Evolutionary conservation across 208 protist genomes (phyloP).

Genomic region (Acanthamoeba rhysodes): DNA sequence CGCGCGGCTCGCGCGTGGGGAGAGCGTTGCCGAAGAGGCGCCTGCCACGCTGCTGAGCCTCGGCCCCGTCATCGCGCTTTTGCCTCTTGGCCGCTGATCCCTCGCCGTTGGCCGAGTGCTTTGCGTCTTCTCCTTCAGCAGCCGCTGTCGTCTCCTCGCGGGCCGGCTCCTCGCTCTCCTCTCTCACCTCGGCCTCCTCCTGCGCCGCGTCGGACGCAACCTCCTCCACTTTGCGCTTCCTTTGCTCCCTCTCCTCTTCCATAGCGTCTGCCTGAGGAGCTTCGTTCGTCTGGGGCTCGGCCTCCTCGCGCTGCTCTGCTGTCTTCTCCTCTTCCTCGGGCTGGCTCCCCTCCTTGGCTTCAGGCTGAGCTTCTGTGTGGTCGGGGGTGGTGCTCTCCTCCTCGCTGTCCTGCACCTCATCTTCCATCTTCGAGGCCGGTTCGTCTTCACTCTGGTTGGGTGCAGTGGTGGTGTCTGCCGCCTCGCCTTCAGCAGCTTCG

Average conservation of each 20-base stretch:
- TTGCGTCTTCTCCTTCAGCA: neutral
- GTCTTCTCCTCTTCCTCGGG: neutral
- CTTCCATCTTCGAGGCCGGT: neutral
- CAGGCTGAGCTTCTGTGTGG: too few relatives aligned
- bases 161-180: neutral
- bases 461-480: neutral
- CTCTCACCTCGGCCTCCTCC: too few relatives aligned
- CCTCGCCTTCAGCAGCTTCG: neutral
- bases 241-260: conserved; percentile 29
- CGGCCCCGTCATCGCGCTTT: conserved; percentile 3
- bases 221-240: conserved; percentile 54
- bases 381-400: neutral
- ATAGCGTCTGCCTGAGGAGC: neutral
- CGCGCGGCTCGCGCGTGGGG: neutral
- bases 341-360: neutral
- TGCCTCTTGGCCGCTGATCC: conserved; percentile 5
- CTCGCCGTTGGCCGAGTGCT: neutral
- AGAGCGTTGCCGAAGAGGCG: conserved; percentile 37
- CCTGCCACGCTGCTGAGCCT: neutral
- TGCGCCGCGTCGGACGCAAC: neutral
- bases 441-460: neutral
- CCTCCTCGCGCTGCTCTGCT: neutral
- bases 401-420: neutral
- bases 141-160: neutral
- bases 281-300: neutral